Evolutionary conservation across 1,284 basidiomycete species (phyloP).

Genomic region (Dichomitus squalens): DNA sequence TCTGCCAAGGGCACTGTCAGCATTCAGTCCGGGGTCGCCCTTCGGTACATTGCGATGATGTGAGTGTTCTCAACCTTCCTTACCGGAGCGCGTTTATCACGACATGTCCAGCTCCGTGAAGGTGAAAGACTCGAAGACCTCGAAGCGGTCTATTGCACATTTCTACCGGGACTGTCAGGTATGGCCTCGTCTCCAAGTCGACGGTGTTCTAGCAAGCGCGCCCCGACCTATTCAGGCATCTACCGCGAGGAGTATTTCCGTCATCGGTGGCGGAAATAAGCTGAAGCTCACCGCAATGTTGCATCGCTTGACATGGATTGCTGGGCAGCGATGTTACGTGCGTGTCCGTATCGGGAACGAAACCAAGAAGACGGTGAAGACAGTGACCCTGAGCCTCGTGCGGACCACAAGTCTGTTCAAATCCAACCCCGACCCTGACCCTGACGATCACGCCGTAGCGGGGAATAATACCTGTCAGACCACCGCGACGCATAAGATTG

Average conservation of each 20-base stretch:
- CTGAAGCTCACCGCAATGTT: conserved; percentile 76
- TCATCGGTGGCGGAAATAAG: conserved; percentile 63
- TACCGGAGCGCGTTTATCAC: background rate
- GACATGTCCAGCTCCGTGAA: conserved; percentile 64
- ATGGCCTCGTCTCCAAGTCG: conserved; percentile 80
- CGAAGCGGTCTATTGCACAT: conserved; percentile 81
- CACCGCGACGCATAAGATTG: conserved; percentile 61
- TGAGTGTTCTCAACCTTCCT: conserved; percentile 39
- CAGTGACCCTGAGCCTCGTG: conserved; percentile 67
- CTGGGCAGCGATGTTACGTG: conserved; percentile 83
- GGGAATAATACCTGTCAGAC: conserved; percentile 64
- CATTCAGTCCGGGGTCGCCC: conserved; percentile 58
- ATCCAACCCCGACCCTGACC: conserved; percentile 48
- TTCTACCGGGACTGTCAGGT: conserved; percentile 88
- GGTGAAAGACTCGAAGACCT: conserved; percentile 69
- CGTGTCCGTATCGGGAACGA: conserved; percentile 75
- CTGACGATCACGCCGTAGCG: conserved; percentile 30
- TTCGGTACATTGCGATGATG: conserved; percentile 87
- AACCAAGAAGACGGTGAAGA: conserved; percentile 75
- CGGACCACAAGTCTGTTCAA: conserved; percentile 76
- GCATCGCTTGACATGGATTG: conserved; percentile 81
- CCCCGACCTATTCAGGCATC: conserved; percentile 64
- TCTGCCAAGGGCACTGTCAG: conserved; percentile 71
- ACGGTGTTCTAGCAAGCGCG: conserved; percentile 63
- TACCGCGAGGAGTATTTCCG: conserved; percentile 60